A percentile compares a stretch with the other conserved stretches of the same genome.
These are phyloP conservation scores for Sporothrix sp. DNA, from an alignment of 2,329 filamentous ascomycete genomes.

Conservation along the genomic window DNA sequence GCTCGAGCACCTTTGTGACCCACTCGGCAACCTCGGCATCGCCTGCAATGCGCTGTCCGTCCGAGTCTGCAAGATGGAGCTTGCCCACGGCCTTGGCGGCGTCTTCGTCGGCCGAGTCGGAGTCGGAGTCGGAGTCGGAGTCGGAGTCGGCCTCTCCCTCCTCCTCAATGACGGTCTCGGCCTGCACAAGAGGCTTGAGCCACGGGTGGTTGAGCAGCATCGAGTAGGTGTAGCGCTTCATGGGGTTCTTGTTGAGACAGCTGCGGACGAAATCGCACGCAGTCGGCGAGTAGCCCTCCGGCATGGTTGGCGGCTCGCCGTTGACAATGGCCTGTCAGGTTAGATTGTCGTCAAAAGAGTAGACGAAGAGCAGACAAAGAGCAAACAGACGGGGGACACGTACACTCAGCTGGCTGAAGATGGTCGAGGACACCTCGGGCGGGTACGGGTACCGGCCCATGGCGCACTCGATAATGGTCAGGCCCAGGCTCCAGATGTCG, in stretches of 20 bases:
- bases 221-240: constrained; percentile 85
- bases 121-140: constrained; percentile 24
- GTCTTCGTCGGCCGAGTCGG: constrained; percentile 18
- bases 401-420: constrained; percentile 94
- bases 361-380: not conserved
- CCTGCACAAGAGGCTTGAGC: constrained; percentile 42
- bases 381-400: constrained; percentile 33
- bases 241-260: constrained; percentile 87
- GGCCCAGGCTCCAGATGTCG: constrained; percentile 91
- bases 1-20: constrained; percentile 64
- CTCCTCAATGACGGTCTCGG: constrained; percentile 28
- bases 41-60: constrained; percentile 41
- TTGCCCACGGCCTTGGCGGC: constrained; percentile 26
- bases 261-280: constrained; percentile 80
- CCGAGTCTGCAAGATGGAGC: constrained; percentile 30
- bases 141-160: constrained; percentile 26
- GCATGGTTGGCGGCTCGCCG: constrained; percentile 85
- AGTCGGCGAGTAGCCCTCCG: constrained; percentile 67
- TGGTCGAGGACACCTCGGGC: constrained; percentile 94
- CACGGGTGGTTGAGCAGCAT: constrained; percentile 85
- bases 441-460: constrained; percentile 93
- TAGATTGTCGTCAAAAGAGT: not conserved
- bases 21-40: constrained; percentile 81
- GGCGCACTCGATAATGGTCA: constrained; percentile 93
- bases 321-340: constrained; percentile 80